A percentile compares a stretch with the other conserved stretches of the same genome.
These are phyloP conservation scores for Penicillium olsonii DNA, from an alignment of 2,329 filamentous ascomycete genomes.

Conservation along the genomic window DNA sequence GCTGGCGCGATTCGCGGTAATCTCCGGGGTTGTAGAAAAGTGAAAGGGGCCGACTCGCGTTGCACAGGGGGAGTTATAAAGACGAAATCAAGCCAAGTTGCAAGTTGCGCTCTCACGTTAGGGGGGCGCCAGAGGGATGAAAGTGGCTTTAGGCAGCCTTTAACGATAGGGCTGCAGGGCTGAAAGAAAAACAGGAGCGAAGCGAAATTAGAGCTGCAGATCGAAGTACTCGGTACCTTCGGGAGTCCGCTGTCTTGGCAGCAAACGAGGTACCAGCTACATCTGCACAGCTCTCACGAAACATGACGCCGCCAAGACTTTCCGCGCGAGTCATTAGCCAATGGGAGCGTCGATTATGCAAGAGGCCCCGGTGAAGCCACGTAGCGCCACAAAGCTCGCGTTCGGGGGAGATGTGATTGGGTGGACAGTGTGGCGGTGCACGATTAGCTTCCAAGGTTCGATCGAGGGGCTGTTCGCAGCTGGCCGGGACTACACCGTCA, in stretches of 20 bases:
- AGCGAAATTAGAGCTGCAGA: conserved; percentile 20
- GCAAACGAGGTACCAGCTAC: conserved; percentile 1
- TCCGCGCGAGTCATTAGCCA: not conserved
- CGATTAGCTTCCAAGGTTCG: conserved; percentile 2
- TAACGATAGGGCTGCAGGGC: conserved; percentile 27
- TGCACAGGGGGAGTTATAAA: not conserved
- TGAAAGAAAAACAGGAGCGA: conserved; percentile 15
- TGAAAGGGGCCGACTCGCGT: conserved; percentile 4
- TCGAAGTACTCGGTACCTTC: conserved; percentile 10
- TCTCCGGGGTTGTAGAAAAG: not conserved
- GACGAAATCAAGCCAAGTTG: not conserved
- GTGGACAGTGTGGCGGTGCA: conserved; percentile 2
- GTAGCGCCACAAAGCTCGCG: conserved; percentile 17
- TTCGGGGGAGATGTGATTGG: not conserved
- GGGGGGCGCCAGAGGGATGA: conserved; percentile 3
- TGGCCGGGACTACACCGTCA: not conserved
- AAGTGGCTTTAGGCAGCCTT: conserved; percentile 10
- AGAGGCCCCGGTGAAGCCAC: conserved; percentile 11
- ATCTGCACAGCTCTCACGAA: conserved; percentile 3
- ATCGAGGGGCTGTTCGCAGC: not conserved
- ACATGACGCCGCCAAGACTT: conserved; percentile 26
- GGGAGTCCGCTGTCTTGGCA: conserved; percentile 8
- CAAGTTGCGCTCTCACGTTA: not conserved
- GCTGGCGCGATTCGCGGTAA: conserved; percentile 8
- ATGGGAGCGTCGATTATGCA: not conserved